These are phyloP conservation scores for Daldinia sp. DNA, from an alignment of 2,329 filamentous ascomycete species.

Conservation along the genomic window DNA sequence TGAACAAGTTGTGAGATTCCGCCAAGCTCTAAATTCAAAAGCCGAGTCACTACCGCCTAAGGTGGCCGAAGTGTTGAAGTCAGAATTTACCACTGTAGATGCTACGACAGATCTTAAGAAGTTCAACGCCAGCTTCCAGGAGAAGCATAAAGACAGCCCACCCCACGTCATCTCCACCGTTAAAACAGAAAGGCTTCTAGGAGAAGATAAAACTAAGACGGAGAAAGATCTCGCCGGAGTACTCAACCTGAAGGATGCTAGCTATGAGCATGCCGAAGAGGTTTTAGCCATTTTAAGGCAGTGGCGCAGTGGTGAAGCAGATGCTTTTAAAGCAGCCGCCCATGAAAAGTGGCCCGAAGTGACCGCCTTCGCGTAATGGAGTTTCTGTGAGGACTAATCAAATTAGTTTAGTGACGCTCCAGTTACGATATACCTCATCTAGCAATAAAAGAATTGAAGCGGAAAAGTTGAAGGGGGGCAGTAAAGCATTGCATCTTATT, in stretches of 20 bases:
- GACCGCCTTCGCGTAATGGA: conserved; percentile 59
- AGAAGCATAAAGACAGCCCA: conserved; percentile 71
- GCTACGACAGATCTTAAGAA: conserved; percentile 69
- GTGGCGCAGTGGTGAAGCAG: conserved; percentile 64
- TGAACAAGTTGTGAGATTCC: conserved; percentile 79
- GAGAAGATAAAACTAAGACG: conserved; percentile 66
- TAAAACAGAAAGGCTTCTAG: conserved; percentile 69
- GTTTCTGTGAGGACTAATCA: conserved; percentile 31
- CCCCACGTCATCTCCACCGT: conserved; percentile 73
- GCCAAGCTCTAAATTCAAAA: conserved; percentile 68
- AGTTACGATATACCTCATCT: conserved; percentile 7
- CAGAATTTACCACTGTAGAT: conserved; percentile 73
- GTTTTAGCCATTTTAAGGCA: conserved; percentile 58
- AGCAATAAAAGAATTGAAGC: neutral
- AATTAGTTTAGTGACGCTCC: neutral
- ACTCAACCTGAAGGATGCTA: conserved; percentile 59
- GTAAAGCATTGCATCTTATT: conserved; percentile 27
- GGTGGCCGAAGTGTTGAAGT: conserved; percentile 75
- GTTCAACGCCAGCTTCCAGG: conserved; percentile 75
- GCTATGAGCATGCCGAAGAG: conserved; percentile 62
- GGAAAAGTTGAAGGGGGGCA: neutral
- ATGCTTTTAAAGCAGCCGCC: conserved; percentile 63
- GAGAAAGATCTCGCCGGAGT: conserved; percentile 72
- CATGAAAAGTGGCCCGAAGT: conserved; percentile 64
- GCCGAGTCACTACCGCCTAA: conserved; percentile 72